Conservation (phyloP, 202 grass and related monocot species). For the Miscanthus sacchariflorus region DNA sequence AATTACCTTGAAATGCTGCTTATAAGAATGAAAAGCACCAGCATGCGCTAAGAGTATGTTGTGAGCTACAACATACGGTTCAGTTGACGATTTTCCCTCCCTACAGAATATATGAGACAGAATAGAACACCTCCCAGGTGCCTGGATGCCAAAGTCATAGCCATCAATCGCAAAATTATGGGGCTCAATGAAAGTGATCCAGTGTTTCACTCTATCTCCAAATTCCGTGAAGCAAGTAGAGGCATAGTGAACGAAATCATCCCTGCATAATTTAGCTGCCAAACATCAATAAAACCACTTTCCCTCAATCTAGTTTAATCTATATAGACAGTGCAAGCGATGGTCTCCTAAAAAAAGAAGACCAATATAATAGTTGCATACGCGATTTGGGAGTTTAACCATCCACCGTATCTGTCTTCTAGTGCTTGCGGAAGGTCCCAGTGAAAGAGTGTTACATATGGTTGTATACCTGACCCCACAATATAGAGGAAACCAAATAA, state of each 20-base stretch:
- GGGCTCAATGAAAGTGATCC: conserved; percentile 98
- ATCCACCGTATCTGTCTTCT: conserved; percentile 88
- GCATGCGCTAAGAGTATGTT: conserved; percentile 89
- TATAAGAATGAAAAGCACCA: conserved; percentile 74
- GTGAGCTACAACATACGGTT: conserved; percentile 90
- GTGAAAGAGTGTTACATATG: conserved; percentile 89
- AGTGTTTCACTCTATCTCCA: conserved; percentile 95
- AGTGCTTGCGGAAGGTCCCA: conserved; percentile 96
- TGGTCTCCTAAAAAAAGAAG: conserved; percentile 9
- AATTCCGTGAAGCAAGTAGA: conserved; percentile 88
- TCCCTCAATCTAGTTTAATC: background rate
- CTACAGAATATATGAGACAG: conserved; percentile 83
- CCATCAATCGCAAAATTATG: conserved; percentile 86
- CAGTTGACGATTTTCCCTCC: conserved; percentile 84
- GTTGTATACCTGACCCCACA: conserved; percentile 68
- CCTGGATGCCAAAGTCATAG: conserved; percentile 93
- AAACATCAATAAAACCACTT: conserved; percentile 23
- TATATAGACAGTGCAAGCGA: conserved; percentile 16
- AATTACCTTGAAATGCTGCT: conserved; percentile 81
- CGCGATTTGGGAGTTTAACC: conserved; percentile 85
- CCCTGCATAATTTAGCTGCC: conserved; percentile 56
- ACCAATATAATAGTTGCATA: conserved; percentile 50
- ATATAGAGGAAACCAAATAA: conserved; percentile 22
- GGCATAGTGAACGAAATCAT: conserved; percentile 86
- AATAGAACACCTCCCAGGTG: conserved; percentile 92